Evolutionary conservation across 805 yeast species (phyloP), one percentile per base, ranked within the genome.

Genomic region (Ogataea naganishii): DNA sequence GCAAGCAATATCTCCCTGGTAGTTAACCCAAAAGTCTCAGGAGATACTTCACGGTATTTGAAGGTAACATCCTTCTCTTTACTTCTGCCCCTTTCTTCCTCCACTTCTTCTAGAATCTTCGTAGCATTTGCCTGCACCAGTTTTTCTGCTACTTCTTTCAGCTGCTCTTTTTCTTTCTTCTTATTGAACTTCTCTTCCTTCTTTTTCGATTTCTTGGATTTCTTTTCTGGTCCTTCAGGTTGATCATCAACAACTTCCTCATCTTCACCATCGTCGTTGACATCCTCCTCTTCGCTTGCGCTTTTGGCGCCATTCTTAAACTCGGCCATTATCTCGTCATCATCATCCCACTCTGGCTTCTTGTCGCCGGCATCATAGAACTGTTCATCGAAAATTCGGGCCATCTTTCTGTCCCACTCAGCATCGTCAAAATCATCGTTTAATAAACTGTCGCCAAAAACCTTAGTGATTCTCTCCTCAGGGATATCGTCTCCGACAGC

Each of bases 1-100:
- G 98, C 98, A 35, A 84, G 60, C 31, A 92, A 63, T 27, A 92
- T 92, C 45, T 92, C 98, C 38, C 92, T 68, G 0, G 92, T 70
- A 0, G 82, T 66, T 28, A 92, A 65, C 9, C 97, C 97, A 58
- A 72, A 92, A 7, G 86, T 62, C 47, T 92, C 97, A 7, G 98
- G 96, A 1, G 95, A 86, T 4, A 92, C 97, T 44, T 86, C 95
- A 46, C 96, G 72, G 51, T 92, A 92, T 44, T 75, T 77, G 67
- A 92, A 89, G 32, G 64, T 69, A 23, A 73, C 44, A 3, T 62
- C 64, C 5, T 53, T 66, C 7, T 62, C 55, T 18, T 61, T 59
- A 1, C 74, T 62, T 37, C 86, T 76, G 29, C 83, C 72, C 41
- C 75, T 73, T 33, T 66, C 79, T 36, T 68, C 69, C 39, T 75